phyloP scores from a whole-genome alignment of 1,284 basidiomycete species.

The Thecaphora frezii region DNA sequence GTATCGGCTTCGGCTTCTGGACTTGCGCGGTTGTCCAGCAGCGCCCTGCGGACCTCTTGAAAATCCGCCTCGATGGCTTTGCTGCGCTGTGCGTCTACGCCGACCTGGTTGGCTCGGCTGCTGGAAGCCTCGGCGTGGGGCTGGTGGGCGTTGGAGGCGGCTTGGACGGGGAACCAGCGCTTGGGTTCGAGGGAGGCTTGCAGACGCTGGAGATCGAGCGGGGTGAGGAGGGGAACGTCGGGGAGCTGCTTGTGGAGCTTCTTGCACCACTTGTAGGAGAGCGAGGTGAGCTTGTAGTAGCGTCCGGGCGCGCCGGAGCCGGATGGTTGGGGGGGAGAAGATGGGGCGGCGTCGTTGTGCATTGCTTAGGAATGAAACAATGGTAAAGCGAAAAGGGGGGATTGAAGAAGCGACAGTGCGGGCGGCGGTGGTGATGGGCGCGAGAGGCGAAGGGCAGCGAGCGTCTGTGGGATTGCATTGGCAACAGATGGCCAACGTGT shows the following conservation, averaged over 20 bases:
- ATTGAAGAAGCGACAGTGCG: too few relatives aligned
- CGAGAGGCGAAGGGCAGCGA: too few relatives aligned
- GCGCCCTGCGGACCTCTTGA: neutral
- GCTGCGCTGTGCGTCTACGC: neutral
- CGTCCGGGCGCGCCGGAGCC: neutral
- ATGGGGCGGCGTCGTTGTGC: too few relatives aligned
- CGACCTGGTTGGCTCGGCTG: neutral
- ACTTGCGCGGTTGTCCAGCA: neutral
- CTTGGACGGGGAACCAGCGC: neutral
- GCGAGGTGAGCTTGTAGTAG: neutral
- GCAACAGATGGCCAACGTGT: too few relatives aligned
- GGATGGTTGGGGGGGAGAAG: too few relatives aligned
- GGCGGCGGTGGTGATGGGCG: too few relatives aligned
- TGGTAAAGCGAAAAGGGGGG: too few relatives aligned
- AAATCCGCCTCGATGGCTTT: neutral
- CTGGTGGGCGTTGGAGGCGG: neutral
- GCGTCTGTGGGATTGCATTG: too few relatives aligned
- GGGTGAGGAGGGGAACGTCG: neutral
- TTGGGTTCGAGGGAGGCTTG: neutral
- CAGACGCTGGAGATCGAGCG: neutral
- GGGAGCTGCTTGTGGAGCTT: neutral
- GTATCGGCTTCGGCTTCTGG: neutral
- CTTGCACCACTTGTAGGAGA: constrained; percentile 1
- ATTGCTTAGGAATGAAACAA: too few relatives aligned
- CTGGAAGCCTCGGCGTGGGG: neutral